Percentiles rank a stretch among this genome's conserved stretches.
Conservation (phyloP, 2,329 filamentous ascomycete genomes). For the Trichoderma koningii region DNA sequence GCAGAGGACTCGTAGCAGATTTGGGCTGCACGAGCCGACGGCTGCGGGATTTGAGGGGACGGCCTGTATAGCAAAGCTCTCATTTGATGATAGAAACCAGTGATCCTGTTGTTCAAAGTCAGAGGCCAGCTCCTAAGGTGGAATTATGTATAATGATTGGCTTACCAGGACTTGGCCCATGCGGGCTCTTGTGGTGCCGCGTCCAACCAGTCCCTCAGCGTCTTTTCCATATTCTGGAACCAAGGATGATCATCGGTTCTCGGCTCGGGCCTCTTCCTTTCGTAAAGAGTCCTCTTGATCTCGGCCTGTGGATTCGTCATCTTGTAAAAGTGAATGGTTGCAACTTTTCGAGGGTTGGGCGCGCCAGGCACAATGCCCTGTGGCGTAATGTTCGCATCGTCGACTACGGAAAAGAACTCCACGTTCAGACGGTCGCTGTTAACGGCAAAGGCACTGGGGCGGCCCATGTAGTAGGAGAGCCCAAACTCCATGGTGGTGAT, state of each 20-base stretch:
- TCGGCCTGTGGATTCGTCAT: slow-evolving; percentile 88
- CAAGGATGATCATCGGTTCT: slow-evolving; percentile 81
- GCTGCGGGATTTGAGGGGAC: slow-evolving; percentile 87
- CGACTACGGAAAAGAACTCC: slow-evolving; percentile 76
- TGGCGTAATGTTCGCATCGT: slow-evolving; percentile 80
- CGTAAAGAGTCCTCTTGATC: slow-evolving; percentile 82
- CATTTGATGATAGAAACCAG: slow-evolving; percentile 78
- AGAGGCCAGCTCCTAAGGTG: neutral
- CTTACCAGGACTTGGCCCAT: slow-evolving; percentile 78
- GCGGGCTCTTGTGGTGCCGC: slow-evolving; percentile 68
- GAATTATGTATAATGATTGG: neutral
- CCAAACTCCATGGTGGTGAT: slow-evolving; percentile 87
- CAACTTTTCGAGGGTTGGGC: slow-evolving; percentile 77
- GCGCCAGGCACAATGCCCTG: slow-evolving; percentile 73
- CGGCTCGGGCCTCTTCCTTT: slow-evolving; percentile 76
- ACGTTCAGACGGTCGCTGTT: slow-evolving; percentile 82
- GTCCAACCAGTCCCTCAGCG: slow-evolving; percentile 78
- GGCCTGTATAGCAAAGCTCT: slow-evolving; percentile 85
- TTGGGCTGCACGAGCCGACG: slow-evolving; percentile 74
- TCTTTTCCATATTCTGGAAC: slow-evolving; percentile 78
- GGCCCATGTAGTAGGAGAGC: slow-evolving; percentile 82
- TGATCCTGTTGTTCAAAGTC: slow-evolving; percentile 52
- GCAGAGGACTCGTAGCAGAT: slow-evolving; percentile 82
- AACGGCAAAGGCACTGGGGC: slow-evolving; percentile 82
- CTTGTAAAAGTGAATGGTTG: slow-evolving; percentile 90